phyloP scores from a whole-genome alignment of 2,329 filamentous ascomycete genomes.

The Sodiomyces alkalinus region DNA sequence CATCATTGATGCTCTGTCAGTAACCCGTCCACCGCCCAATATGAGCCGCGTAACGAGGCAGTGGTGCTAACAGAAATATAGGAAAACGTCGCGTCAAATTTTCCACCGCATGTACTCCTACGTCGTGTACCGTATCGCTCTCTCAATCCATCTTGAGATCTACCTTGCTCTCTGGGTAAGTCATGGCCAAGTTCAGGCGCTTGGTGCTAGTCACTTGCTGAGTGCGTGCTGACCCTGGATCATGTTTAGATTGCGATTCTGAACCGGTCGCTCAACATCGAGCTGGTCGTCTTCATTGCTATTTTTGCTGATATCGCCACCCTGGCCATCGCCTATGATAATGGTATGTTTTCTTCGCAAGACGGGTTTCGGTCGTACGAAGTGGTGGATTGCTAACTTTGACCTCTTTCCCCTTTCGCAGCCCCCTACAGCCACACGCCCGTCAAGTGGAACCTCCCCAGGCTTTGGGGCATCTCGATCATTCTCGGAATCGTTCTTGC shows the following conservation, averaged over 20 bases:
- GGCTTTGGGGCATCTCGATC: conserved; percentile 86
- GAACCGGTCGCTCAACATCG: conserved; percentile 70
- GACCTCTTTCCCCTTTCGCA: background rate
- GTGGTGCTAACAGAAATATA: too few species aligned
- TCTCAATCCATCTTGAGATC: conserved; percentile 82
- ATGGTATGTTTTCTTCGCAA: conserved; percentile 33
- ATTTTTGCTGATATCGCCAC: conserved; percentile 91
- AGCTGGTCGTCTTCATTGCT: conserved; percentile 84
- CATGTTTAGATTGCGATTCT: conserved; percentile 82
- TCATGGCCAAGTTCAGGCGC: too few species aligned
- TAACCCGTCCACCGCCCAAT: too few species aligned
- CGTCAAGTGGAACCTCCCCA: conserved; percentile 90
- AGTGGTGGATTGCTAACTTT: too few species aligned
- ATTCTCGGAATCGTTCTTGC: conserved; percentile 70
- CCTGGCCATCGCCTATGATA: conserved; percentile 85
- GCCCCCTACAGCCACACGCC: conserved; percentile 64
- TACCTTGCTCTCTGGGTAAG: conserved; percentile 86
- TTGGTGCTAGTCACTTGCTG: too few species aligned
- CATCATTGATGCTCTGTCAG: conserved; percentile 80
- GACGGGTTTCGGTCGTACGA: too few species aligned
- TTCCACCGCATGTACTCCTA: conserved; percentile 97
- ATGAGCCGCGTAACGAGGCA: too few species aligned
- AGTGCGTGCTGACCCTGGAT: too few species aligned
- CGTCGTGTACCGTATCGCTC: conserved; percentile 85
- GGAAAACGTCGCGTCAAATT: conserved; percentile 85